Percentiles rank a stretch among this genome's conserved stretches.
phyloP scores from a whole-genome alignment of 306 rosid species.

The Sesbania bispinosa region DNA sequence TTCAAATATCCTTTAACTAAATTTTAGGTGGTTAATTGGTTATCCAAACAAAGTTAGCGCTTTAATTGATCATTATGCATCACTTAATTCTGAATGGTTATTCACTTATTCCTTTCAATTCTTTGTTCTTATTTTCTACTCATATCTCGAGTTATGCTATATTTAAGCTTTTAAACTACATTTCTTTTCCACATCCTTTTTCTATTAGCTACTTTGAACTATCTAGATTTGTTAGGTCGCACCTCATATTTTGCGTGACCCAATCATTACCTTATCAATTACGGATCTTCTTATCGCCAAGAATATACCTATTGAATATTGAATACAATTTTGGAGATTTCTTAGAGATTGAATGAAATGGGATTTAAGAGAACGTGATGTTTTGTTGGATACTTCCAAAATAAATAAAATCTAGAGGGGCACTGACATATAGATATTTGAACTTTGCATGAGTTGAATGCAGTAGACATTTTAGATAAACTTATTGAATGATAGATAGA shows the following conservation, averaged over 20 bases:
- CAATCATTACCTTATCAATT: background rate
- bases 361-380: background rate
- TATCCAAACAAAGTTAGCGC: no score
- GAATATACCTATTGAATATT: background rate
- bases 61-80: no score
- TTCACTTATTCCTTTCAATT: no score
- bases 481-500: background rate
- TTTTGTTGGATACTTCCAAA: background rate
- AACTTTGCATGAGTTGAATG: background rate
- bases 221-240: background rate
- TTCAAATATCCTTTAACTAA: no score
- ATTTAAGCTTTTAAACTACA: background rate
- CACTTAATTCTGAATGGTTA: no score
- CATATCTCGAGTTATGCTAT: background rate
- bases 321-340: background rate
- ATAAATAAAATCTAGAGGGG: no score
- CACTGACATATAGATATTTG: no score
- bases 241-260: background rate
- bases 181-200: background rate
- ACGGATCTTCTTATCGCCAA: background rate
- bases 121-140: no score
- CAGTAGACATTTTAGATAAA: background rate
- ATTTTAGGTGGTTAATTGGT: no score
- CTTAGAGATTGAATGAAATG: background rate
- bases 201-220: background rate